Evolutionary conservation across 306 rosid species (phyloP), one percentile per base, ranked within the genome.

Genomic region (Coriaria nepalensis): DNA sequence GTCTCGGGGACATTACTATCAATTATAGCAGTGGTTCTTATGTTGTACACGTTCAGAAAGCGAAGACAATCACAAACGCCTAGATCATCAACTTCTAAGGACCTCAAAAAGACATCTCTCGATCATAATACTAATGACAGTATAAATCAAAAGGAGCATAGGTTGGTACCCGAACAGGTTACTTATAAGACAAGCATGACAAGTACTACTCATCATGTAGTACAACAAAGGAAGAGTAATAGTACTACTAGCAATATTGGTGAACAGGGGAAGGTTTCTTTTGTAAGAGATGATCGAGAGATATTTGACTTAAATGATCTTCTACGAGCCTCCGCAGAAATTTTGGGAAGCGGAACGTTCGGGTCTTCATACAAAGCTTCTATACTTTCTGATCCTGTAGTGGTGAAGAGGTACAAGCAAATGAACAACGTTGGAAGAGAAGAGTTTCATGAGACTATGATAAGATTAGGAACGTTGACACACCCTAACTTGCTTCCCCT

Each of bases 351-450:
- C 50, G 93, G 92, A 0, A 63, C 71, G 0, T 92, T 92, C 38
- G 98, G 94, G 4, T 76, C 98, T 52, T 92, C 98, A 2, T 92
- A 82, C 75, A 92, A 85, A 72, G 94, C 94, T 0, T 71, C 51
- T 15, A 43, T 92, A 37, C 32, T 35, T 13, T 68, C 67, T 35
- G 80, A 65, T 45, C 57, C 79, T 0, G 64, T 92, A n/a, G 93
- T 85, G 49, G 93, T 81, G 66, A 85, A 85, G 70, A 73, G 87
- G 76, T 81, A 64, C 53, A 76, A 76, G 74, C 85, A 78, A 49
- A 78, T 85, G 93, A 85, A 81, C 70, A 78, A 76, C 52, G 75
- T 78, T 6, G 72, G 80, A 2, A 73, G 45, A 66, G 85, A 81
- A 33, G 95, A 85, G 64, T 85, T 85, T 60, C 68, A 78, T 5